Conservation (phyloP, 768 basidiomycete species). For the Tylopilus sp. region DNA sequence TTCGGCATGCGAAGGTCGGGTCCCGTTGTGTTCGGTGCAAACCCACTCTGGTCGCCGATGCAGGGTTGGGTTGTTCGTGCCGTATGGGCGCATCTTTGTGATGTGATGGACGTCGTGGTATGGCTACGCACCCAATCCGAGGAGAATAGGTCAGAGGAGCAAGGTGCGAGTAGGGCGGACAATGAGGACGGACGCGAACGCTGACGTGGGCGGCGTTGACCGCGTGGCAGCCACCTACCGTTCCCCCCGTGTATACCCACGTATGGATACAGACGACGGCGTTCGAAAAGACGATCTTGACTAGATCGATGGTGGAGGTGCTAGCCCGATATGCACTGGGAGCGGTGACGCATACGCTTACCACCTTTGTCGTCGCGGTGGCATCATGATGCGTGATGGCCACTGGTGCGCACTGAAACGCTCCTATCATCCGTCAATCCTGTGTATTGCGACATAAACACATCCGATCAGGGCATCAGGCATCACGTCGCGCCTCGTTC, state of each 20-base stretch:
- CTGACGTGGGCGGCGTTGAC: too few relatives aligned
- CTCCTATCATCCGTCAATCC: not conserved
- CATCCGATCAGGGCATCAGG: not conserved
- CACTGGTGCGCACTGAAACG: not conserved
- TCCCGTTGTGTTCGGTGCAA: too few relatives aligned
- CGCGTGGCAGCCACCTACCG: too few relatives aligned
- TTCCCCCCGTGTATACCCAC: too few relatives aligned
- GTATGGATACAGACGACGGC: not conserved
- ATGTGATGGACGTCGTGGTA: not conserved
- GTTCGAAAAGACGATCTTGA: not conserved
- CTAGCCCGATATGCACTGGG: not conserved
- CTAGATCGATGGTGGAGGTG: not conserved
- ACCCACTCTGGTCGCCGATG: not conserved
- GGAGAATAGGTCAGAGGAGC: not conserved
- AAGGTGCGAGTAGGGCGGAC: not conserved
- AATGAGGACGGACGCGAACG: not conserved
- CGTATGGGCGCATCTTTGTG: conserved; percentile 3
- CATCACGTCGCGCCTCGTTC: not conserved
- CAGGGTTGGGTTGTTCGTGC: not conserved
- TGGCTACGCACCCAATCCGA: not conserved
- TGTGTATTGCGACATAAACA: conserved; percentile 1
- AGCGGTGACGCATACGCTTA: not conserved
- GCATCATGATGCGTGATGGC: not conserved
- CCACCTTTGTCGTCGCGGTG: not conserved
- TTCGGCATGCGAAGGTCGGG: not conserved